These are phyloP conservation scores for Elaeagnus macrophylla DNA, from an alignment of 306 rosid genomes.

Conservation along the genomic window DNA sequence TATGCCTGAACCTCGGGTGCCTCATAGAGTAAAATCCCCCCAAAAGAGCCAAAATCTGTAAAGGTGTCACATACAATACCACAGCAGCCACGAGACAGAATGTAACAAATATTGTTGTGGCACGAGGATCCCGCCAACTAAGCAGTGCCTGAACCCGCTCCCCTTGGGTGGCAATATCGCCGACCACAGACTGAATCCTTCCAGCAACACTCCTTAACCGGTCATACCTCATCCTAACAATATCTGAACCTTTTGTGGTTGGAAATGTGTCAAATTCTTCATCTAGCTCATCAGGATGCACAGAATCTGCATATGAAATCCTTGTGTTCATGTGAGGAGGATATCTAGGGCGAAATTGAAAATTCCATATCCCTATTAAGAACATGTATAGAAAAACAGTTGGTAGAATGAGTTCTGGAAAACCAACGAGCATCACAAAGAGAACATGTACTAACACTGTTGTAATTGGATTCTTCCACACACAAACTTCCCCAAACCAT, in stretches of 20 bases:
- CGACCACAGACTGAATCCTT: constrained; percentile 75
- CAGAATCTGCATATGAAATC: constrained; percentile 57
- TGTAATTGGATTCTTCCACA: constrained; percentile 62
- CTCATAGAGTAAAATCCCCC: constrained; percentile 71
- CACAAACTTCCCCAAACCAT: constrained; percentile 74
- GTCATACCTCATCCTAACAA: constrained; percentile 73
- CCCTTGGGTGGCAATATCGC: constrained; percentile 84
- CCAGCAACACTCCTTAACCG: constrained; percentile 76
- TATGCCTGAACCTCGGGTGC: constrained; percentile 73
- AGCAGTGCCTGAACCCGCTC: constrained; percentile 74
- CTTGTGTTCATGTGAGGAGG: constrained; percentile 89
- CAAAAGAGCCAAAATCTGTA: constrained; percentile 38
- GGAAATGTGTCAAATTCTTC: constrained; percentile 88
- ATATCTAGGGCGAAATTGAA: constrained; percentile 46
- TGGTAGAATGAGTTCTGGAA: constrained; percentile 77
- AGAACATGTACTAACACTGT: constrained; percentile 76
- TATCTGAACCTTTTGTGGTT: constrained; percentile 36
- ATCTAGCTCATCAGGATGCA: constrained; percentile 63
- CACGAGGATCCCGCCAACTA: constrained; percentile 94
- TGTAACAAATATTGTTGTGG: constrained; percentile 53
- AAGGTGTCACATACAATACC: constrained; percentile 58
- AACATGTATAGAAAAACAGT: constrained; percentile 84
- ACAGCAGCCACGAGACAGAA: constrained; percentile 49
- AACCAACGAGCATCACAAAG: constrained; percentile 65
- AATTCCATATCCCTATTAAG: constrained; percentile 79